These are phyloP conservation scores for Rosa hybrid DNA, from an alignment of 331 rosid genomes.

Conservation along the genomic window DNA sequence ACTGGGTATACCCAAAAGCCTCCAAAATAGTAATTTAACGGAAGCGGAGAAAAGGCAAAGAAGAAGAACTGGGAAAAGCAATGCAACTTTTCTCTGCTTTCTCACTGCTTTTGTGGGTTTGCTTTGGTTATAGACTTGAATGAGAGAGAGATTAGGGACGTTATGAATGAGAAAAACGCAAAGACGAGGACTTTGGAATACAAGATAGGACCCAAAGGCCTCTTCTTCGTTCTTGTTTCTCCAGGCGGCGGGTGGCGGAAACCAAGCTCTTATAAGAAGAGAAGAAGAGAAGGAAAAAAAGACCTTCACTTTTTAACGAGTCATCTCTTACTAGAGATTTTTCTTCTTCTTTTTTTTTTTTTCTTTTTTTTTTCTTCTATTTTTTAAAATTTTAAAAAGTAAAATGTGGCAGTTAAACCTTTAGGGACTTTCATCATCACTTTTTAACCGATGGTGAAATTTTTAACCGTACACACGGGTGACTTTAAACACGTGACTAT, in stretches of 20 bases:
- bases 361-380: background rate
- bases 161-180: slow-evolving; percentile 4
- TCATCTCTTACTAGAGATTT: background rate
- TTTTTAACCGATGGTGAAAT: slow-evolving; percentile 11
- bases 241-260: slow-evolving; percentile 78
- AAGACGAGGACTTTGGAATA: slow-evolving; percentile 28
- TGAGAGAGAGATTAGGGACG: slow-evolving; percentile 3
- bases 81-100: slow-evolving; percentile 12
- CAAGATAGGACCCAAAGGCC: slow-evolving; percentile 38
- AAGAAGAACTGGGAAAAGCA: slow-evolving; percentile 13
- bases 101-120: background rate
- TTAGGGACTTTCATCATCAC: slow-evolving; percentile 23
- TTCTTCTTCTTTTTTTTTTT: slow-evolving; percentile 1
- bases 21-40: background rate
- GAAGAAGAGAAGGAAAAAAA: background rate
- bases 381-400: background rate
- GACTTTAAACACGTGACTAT: too few species aligned
- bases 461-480: background rate
- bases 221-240: slow-evolving; percentile 29
- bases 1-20: slow-evolving; percentile 22
- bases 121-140: background rate
- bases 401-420: slow-evolving; percentile 12
- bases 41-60: background rate
- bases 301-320: background rate
- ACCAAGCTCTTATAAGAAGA: slow-evolving; percentile 19